Conservation (phyloP, 306 rosid genomes). For the Vigna radiata region DNA sequence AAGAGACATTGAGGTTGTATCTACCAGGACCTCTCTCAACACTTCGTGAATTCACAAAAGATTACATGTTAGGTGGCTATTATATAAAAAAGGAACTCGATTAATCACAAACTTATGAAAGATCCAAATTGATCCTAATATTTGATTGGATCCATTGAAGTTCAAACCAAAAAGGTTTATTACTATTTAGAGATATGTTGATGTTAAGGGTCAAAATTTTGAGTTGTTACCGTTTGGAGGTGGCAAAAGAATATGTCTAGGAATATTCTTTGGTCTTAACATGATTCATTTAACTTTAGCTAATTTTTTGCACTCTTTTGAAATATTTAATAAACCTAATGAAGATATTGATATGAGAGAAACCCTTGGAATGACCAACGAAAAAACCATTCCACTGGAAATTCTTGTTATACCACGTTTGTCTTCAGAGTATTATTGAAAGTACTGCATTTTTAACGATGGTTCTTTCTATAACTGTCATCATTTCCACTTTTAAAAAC, state of each 20-base stretch:
- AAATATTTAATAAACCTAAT: background rate
- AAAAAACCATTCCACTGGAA: background rate
- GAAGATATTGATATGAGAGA: background rate
- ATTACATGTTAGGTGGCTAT: background rate
- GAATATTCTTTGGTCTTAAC: background rate
- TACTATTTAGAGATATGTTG: conserved; percentile 41
- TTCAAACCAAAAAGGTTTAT: conserved; percentile 46
- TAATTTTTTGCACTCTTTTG: background rate
- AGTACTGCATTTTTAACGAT: too few species aligned
- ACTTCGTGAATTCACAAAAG: background rate
- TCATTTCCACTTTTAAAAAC: too few species aligned
- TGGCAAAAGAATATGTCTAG: conserved; percentile 6
- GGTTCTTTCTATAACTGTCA: too few species aligned
- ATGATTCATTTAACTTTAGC: background rate
- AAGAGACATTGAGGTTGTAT: background rate
- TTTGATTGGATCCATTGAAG: background rate
- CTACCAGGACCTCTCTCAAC: background rate
- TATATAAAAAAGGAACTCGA: background rate
- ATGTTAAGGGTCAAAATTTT: conserved; percentile 38
- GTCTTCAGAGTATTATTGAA: too few species aligned
- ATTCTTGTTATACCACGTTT: too few species aligned
- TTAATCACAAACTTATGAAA: background rate
- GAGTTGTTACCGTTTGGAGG: conserved; percentile 39
- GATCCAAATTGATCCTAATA: background rate
- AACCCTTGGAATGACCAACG: background rate